These are phyloP conservation scores for Lasiodiplodia sp. DNA, from an alignment of 2,329 filamentous ascomycete species.

Conservation along the genomic window DNA sequence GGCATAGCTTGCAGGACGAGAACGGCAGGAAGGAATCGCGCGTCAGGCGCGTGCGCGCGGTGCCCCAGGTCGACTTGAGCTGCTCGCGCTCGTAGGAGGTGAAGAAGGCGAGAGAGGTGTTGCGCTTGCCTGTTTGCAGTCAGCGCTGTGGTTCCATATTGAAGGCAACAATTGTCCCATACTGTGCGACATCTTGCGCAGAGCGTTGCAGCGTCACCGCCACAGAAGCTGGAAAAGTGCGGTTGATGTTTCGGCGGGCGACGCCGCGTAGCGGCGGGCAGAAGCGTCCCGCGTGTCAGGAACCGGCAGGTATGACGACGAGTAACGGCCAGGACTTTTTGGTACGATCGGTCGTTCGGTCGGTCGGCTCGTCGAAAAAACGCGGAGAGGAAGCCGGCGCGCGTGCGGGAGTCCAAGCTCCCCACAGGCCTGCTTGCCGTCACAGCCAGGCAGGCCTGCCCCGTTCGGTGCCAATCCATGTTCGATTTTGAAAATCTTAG, in stretches of 20 bases:
- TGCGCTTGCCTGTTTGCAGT: conserved; percentile 68
- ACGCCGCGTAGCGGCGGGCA: neutral
- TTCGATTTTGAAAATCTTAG: conserved; percentile 10
- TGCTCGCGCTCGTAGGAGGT: conserved; percentile 88
- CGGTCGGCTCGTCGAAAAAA: neutral
- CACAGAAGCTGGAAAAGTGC: neutral
- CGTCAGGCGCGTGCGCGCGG: conserved; percentile 80
- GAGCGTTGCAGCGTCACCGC: neutral
- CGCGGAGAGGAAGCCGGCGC: conserved; percentile 18
- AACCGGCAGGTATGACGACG: conserved; percentile 20
- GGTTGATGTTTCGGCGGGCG: neutral
- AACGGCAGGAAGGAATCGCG: conserved; percentile 94
- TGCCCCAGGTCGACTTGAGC: conserved; percentile 82
- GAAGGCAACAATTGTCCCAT: conserved; percentile 35
- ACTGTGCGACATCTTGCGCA: conserved; percentile 59
- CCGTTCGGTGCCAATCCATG: neutral
- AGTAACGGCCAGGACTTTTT: conserved; percentile 16
- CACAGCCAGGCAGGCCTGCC: conserved; percentile 11
- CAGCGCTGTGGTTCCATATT: neutral
- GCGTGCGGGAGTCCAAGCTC: conserved; percentile 25
- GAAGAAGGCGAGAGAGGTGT: conserved; percentile 92
- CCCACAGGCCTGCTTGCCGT: conserved; percentile 11
- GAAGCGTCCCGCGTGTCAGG: neutral
- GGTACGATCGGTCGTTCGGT: neutral
- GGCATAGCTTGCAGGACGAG: conserved; percentile 85